These are phyloP conservation scores for Orbilia javanica DNA, from an alignment of 2,329 filamentous ascomycete species.

Conservation along the genomic window DNA sequence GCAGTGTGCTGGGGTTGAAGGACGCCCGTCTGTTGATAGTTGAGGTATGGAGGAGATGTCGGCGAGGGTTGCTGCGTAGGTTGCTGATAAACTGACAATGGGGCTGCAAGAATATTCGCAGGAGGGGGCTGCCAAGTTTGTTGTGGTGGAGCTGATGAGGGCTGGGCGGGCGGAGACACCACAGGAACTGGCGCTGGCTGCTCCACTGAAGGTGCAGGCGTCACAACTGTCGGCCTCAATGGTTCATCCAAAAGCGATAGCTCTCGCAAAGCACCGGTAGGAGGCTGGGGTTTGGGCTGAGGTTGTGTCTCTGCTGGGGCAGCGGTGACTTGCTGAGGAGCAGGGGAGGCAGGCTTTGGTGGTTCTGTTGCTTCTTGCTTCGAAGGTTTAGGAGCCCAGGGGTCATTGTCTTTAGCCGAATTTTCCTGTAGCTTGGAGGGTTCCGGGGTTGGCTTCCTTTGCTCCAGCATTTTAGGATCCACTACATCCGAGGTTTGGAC, in stretches of 20 bases:
- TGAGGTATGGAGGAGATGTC: conserved; percentile 65
- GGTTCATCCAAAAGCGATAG: conserved; percentile 75
- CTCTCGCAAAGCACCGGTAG: conserved; percentile 79
- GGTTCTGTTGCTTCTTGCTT: conserved; percentile 70
- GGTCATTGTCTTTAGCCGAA: conserved; percentile 85
- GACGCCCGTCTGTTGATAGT: conserved; percentile 68
- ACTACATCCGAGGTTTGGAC: conserved; percentile 87
- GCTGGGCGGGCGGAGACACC: conserved; percentile 70
- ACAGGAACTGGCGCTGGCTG: conserved; percentile 68
- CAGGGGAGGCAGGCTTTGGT: conserved; percentile 63
- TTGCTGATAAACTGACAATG: conserved; percentile 61
- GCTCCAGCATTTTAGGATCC: conserved; percentile 85
- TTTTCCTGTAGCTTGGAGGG: conserved; percentile 71
- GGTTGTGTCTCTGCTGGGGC: conserved; percentile 64
- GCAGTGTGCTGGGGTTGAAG: conserved; percentile 66
- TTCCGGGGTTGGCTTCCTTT: conserved; percentile 69
- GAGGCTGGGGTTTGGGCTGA: conserved; percentile 67
- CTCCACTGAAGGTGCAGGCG: conserved; percentile 62
- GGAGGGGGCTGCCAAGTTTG: conserved; percentile 63
- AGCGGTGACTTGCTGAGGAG: conserved; percentile 62
- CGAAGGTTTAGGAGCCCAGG: conserved; percentile 93
- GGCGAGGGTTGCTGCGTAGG: conserved; percentile 63
- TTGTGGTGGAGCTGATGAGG: conserved; percentile 64
- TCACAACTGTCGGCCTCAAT: conserved; percentile 70
- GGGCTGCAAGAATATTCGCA: conserved; percentile 62